These are phyloP conservation scores for Cajanus cajan DNA, from an alignment of 306 rosid species.

Conservation along the genomic window DNA sequence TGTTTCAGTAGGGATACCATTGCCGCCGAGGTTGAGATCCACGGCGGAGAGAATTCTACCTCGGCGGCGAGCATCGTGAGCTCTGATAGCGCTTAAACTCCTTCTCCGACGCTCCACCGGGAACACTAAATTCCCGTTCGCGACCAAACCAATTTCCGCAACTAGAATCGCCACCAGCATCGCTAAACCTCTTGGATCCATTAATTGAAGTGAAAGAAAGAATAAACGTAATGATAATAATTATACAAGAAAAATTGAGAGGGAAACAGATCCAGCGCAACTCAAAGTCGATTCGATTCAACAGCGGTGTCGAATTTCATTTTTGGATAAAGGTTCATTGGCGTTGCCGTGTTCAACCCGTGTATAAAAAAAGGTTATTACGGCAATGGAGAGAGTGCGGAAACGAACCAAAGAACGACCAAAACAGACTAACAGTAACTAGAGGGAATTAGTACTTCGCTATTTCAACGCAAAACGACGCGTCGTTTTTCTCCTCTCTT, in stretches of 20 bases:
- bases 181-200: slow-evolving; percentile 56
- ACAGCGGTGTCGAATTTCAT: neutral
- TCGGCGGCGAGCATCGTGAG: slow-evolving; percentile 69
- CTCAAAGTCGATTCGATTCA: neutral
- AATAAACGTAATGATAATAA: too few species aligned
- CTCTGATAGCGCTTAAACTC: slow-evolving; percentile 51
- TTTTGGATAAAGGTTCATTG: neutral
- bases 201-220: slow-evolving; percentile 8
- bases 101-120: slow-evolving; percentile 51
- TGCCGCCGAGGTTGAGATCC: slow-evolving; percentile 86
- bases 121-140: slow-evolving; percentile 60
- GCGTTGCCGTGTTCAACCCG: neutral
- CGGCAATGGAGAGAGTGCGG: neutral
- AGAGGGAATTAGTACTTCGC: neutral
- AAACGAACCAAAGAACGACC: neutral
- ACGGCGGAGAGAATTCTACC: slow-evolving; percentile 73
- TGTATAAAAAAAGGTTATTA: neutral
- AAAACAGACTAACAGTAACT: neutral
- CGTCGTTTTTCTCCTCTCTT: neutral
- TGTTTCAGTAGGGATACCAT: slow-evolving; percentile 60
- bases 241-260: neutral
- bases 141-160: slow-evolving; percentile 35
- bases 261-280: neutral
- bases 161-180: slow-evolving; percentile 36
- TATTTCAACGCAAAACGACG: slow-evolving; percentile 2